phyloP scores from a whole-genome alignment of 192 early-diverging fungal genomes.

The Lobulomyces angularis region DNA sequence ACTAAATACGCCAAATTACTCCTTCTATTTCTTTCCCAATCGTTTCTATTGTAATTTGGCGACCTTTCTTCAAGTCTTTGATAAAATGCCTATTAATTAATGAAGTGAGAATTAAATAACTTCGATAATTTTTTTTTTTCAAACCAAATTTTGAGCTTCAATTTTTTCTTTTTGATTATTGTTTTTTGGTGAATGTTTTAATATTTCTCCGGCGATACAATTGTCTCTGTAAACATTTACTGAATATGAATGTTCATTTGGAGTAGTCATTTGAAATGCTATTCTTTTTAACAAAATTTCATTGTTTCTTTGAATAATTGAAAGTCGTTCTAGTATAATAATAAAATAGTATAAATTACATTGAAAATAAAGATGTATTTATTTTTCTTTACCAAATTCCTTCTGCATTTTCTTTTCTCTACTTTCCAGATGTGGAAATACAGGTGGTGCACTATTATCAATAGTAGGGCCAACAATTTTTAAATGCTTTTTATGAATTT shows the following conservation, averaged over 20 bases:
- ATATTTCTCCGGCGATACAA: conserved; percentile 14
- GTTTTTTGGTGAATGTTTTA: conserved; percentile 14
- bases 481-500: conserved; percentile 22
- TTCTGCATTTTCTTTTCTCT: conserved; percentile 26
- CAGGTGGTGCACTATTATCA: conserved; percentile 26
- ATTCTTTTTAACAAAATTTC: conserved; percentile 36
- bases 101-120: not conserved
- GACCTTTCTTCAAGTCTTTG: conserved; percentile 33
- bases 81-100: conserved; percentile 18
- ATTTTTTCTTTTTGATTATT: conserved; percentile 6
- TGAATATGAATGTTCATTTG: conserved; percentile 13
- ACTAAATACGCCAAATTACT: conserved; percentile 29
- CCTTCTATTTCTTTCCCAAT: conserved; percentile 25
- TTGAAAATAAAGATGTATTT: not conserved
- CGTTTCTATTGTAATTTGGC: conserved; percentile 24
- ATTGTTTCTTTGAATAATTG: conserved; percentile 34
- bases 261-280: conserved; percentile 25
- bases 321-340: conserved; percentile 19
- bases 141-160: conserved; percentile 7
- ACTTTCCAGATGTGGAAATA: conserved; percentile 35
- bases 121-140: conserved; percentile 14
- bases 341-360: not conserved
- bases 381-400: conserved; percentile 26
- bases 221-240: no score
- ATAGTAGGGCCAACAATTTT: conserved; percentile 21